Percentiles rank a stretch among this genome's conserved stretches.
phyloP scores from a whole-genome alignment of 176 grass and related monocot genomes.

The Aegilops umbellulata region DNA sequence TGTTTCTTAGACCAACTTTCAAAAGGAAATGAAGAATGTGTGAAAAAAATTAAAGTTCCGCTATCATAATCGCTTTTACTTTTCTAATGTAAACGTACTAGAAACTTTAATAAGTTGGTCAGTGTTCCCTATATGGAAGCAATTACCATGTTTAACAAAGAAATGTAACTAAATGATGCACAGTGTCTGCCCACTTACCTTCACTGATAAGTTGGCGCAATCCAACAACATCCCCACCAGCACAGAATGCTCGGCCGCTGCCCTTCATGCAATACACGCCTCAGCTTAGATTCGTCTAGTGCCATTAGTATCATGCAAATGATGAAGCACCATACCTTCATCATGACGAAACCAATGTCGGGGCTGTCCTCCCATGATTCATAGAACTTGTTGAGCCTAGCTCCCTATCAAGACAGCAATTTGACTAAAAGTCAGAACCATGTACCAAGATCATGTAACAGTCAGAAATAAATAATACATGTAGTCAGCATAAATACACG shows the following conservation, averaged over 20 bases:
- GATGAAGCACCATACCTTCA: slow-evolving; percentile 70
- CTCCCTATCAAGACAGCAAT: slow-evolving; percentile 51
- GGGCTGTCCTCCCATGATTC: slow-evolving; percentile 91
- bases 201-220: slow-evolving; percentile 45
- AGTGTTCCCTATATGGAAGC: background rate
- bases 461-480: background rate
- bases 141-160: background rate
- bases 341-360: slow-evolving; percentile 92
- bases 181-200: slow-evolving; percentile 36
- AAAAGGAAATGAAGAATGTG: background rate
- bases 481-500: background rate
- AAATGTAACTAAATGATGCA: background rate
- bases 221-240: slow-evolving; percentile 66
- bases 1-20: background rate
- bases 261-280: slow-evolving; percentile 63
- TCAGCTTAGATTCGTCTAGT: slow-evolving; percentile 33
- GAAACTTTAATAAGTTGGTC: background rate
- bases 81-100: background rate
- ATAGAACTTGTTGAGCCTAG: slow-evolving; percentile 81
- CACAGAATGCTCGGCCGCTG: slow-evolving; percentile 69
- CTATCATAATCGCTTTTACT: background rate
- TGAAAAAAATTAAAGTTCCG: background rate
- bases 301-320: slow-evolving; percentile 15
- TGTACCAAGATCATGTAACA: background rate
- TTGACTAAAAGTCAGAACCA: slow-evolving; percentile 9